Conservation (phyloP, 768 basidiomycete species). For the Phlebiopsis flavidoalba region DNA sequence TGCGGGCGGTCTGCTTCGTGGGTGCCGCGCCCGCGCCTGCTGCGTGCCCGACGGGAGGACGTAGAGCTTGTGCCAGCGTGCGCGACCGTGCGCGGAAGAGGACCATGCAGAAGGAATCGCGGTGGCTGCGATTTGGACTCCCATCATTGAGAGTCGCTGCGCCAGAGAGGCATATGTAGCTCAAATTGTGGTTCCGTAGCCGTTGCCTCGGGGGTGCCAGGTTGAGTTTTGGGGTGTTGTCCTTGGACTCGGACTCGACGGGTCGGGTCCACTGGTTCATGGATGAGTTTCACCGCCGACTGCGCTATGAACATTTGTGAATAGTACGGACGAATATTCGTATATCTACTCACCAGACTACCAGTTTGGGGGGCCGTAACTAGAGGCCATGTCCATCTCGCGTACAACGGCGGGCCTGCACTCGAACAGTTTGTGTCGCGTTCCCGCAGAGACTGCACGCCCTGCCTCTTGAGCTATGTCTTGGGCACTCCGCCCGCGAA, state of each 20-base stretch:
- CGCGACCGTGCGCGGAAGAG: conserved; percentile 19
- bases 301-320: conserved; percentile 7
- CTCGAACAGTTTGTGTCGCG: conserved; percentile 19
- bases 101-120: conserved; percentile 14
- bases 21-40: not conserved
- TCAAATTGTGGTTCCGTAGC: conserved; percentile 10
- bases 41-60: conserved; percentile 13
- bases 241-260: not conserved
- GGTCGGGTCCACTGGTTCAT: conserved; percentile 21
- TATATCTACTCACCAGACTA: conserved; percentile 17
- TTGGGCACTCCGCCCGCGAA: not conserved
- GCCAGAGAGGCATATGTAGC: conserved; percentile 19
- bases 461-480: not conserved
- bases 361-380: conserved; percentile 16
- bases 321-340: not conserved
- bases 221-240: not conserved
- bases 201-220: not conserved
- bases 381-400: conserved; percentile 21
- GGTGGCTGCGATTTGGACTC: conserved; percentile 13
- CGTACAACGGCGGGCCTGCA: conserved; percentile 21
- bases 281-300: conserved; percentile 17
- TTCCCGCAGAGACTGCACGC: not conserved
- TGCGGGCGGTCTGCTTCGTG: not conserved
- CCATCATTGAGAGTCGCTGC: conserved; percentile 14
- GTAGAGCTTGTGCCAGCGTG: conserved; percentile 17